Evolutionary conservation across 1,284 basidiomycete species (phyloP).

Genomic region (Coniferiporia weirii): DNA sequence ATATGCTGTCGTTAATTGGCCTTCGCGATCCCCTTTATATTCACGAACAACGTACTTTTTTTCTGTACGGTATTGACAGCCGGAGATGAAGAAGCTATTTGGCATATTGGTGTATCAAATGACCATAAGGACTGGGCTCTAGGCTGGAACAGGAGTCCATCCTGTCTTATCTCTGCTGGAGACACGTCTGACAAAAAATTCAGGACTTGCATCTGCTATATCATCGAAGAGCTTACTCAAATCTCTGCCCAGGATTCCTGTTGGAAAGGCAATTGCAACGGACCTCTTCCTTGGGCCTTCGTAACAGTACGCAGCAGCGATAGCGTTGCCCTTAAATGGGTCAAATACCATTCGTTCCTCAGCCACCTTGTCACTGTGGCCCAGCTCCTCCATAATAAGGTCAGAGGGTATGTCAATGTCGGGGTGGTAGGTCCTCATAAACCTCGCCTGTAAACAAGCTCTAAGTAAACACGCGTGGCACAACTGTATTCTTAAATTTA

Average conservation of each 20-base stretch:
- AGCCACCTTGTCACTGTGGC: constrained; percentile 36
- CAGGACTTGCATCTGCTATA: too few relatives aligned
- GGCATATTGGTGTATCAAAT: constrained; percentile 55
- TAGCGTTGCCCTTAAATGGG: constrained; percentile 45
- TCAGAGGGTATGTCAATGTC: constrained; percentile 66
- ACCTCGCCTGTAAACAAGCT: constrained; percentile 46
- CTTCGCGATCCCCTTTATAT: not conserved
- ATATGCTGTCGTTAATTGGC: not conserved
- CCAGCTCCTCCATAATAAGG: constrained; percentile 51
- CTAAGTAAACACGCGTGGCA: not conserved
- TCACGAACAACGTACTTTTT: constrained; percentile 23
- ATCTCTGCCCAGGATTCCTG: constrained; percentile 50
- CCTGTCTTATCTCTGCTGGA: constrained; percentile 30
- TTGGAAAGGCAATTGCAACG: constrained; percentile 50
- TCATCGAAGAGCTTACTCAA: constrained; percentile 43
- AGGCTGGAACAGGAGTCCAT: constrained; percentile 37
- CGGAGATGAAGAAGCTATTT: constrained; percentile 33
- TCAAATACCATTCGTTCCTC: constrained; percentile 42
- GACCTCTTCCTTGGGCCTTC: constrained; percentile 26
- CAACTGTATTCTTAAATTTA: constrained; percentile 28
- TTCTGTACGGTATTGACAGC: constrained; percentile 31
- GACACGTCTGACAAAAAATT: constrained; percentile 43
- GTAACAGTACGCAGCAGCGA: constrained; percentile 36
- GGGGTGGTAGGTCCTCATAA: constrained; percentile 60
- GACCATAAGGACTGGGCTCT: constrained; percentile 34